Evolutionary conservation across 2,329 filamentous ascomycete genomes (phyloP).

Genomic region (Phyllosticta paracitricarpa): DNA sequence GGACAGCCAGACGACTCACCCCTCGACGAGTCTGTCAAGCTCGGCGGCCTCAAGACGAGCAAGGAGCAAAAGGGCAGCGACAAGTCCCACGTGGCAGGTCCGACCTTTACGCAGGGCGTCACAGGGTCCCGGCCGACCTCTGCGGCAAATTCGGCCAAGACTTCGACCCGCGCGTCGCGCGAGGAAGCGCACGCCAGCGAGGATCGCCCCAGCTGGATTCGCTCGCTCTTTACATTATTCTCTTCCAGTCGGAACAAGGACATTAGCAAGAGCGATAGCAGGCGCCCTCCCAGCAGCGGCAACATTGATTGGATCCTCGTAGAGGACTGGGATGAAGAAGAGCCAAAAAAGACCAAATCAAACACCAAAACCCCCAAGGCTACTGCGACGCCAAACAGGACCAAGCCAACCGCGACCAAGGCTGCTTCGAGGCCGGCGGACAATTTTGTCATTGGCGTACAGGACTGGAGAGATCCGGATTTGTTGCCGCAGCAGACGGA

Average conservation of each 20-base stretch:
- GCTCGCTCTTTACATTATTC: constrained; percentile 34
- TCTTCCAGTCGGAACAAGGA: constrained; percentile 26
- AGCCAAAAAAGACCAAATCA: constrained; percentile 15
- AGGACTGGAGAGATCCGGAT: constrained; percentile 78
- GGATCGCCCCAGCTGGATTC: constrained; percentile 33
- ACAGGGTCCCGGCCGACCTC: constrained; percentile 12
- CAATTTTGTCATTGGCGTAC: constrained; percentile 70
- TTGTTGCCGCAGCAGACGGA: constrained; percentile 41
- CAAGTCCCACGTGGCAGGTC: constrained; percentile 7
- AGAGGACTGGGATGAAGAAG: constrained; percentile 52
- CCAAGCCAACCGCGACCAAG: constrained; percentile 13
- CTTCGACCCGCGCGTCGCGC: constrained; percentile 7
- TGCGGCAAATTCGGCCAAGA: constrained; percentile 20
- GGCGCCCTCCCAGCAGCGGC: constrained; percentile 61
- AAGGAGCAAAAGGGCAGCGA: constrained; percentile 20
- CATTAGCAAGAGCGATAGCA: constrained; percentile 39
- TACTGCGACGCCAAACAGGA: constrained; percentile 13
- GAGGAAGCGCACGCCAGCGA: neutral
- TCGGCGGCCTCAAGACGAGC: constrained; percentile 11
- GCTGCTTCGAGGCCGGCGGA: constrained; percentile 30
- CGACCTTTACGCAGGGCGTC: constrained; percentile 15
- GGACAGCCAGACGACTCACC: constrained; percentile 49
- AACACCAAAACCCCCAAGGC: constrained; percentile 13
- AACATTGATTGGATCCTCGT: constrained; percentile 64
- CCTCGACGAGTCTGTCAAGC: constrained; percentile 43